Conservation (phyloP, 2,329 filamentous ascomycete genomes). For the Monascus ruber region DNA sequence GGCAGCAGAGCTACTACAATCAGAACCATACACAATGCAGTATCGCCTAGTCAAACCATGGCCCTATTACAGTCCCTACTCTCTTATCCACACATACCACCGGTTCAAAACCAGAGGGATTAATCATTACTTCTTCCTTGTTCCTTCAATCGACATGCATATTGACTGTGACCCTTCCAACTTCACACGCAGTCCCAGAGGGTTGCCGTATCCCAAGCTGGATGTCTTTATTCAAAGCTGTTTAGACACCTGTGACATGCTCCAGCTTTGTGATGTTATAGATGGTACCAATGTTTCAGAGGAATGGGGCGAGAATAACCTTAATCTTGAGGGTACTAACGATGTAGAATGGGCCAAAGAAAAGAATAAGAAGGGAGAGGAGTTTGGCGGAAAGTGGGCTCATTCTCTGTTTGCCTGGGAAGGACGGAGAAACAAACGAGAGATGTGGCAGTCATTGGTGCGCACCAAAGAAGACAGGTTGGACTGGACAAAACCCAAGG, state of each 20-base stretch:
- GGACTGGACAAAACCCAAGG: too few species aligned
- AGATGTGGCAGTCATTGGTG: too few species aligned
- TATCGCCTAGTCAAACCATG: conserved; percentile 8
- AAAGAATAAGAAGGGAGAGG: too few species aligned
- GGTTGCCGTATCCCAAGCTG: conserved; percentile 18
- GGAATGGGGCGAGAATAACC: conserved; percentile 15
- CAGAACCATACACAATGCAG: too few species aligned
- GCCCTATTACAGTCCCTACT: conserved; percentile 11
- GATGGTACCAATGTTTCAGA: conserved; percentile 19
- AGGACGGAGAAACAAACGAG: too few species aligned
- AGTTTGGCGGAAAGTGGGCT: too few species aligned
- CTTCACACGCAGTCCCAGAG: conserved; percentile 15
- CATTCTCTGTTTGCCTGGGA: too few species aligned
- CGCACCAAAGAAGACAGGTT: too few species aligned
- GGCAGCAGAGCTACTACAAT: too few species aligned
- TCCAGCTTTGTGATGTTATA: conserved; percentile 17
- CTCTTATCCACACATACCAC: conserved; percentile 16
- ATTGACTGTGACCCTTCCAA: conserved; percentile 13
- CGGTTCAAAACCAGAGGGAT: conserved; percentile 18
- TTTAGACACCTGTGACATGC: conserved; percentile 15
- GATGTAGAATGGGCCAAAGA: conserved; percentile 11
- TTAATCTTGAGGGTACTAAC: conserved; percentile 14
- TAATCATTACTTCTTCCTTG: conserved; percentile 15
- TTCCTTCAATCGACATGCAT: conserved; percentile 15
- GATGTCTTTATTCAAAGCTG: conserved; percentile 17